phyloP scores from a whole-genome alignment of 352 stramenopile species.

The Globisporangium camurandrum region DNA sequence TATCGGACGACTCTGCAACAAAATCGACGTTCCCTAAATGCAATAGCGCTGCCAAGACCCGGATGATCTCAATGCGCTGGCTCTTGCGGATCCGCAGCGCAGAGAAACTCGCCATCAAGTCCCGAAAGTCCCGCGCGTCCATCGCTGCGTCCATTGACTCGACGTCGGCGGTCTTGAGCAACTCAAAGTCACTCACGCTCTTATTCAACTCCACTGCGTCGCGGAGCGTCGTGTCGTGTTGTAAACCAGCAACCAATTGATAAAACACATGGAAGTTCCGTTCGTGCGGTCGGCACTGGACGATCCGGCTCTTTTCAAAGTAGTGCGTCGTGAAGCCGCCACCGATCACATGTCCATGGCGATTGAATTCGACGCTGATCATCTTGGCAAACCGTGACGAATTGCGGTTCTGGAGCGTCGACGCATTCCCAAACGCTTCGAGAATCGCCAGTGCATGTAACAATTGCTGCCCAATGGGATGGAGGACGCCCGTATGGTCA shows the following conservation, averaged over 20 bases:
- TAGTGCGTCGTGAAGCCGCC: conserved; percentile 78
- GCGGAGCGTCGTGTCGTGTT: conserved; percentile 58
- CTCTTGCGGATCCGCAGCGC: conserved; percentile 73
- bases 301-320: conserved; percentile 80
- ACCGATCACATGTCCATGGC: conserved; percentile 67
- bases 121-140: conserved; percentile 67
- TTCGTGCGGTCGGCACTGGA: conserved; percentile 63
- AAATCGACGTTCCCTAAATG: conserved; percentile 81
- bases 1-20: conserved; percentile 26
- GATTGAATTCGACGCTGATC: conserved; percentile 78
- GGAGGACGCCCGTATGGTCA: conserved; percentile 41
- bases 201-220: conserved; percentile 66
- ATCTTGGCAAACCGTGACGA: conserved; percentile 79
- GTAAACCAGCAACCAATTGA: conserved; percentile 75
- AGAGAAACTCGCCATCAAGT: conserved; percentile 77
- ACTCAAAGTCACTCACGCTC: conserved; percentile 41
- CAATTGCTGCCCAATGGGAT: conserved; percentile 78
- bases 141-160: conserved; percentile 34
- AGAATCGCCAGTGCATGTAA: conserved; percentile 74
- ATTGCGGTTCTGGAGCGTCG: conserved; percentile 52
- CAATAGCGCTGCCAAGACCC: conserved; percentile 62
- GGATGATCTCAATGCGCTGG: conserved; percentile 74
- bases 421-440: conserved; percentile 67
- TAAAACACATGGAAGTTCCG: conserved; percentile 94
- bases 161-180: conserved; percentile 41